phyloP scores from a whole-genome alignment of 2,329 filamentous ascomycete species.

The Pyrenochaeta sp. region DNA sequence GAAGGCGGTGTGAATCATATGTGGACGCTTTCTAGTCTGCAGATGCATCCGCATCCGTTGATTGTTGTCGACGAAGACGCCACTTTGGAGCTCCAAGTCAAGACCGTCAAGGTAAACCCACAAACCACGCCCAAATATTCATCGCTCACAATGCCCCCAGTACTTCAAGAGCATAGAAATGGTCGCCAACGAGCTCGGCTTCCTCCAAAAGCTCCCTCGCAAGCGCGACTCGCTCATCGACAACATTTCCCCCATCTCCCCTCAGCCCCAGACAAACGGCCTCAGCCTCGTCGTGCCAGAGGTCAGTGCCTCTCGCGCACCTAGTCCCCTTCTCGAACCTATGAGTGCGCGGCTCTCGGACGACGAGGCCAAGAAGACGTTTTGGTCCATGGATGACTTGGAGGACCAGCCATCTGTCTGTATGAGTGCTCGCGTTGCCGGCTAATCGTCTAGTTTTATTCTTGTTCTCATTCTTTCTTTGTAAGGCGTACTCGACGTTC shows the following conservation, averaged over 20 bases:
- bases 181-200: constrained; percentile 54
- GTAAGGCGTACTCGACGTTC: too few species aligned
- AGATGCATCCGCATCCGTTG: constrained; percentile 81
- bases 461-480: too few species aligned
- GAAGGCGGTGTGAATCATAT: constrained; percentile 87
- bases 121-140: not conserved
- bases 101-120: constrained; percentile 49
- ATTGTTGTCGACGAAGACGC: constrained; percentile 82
- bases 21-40: constrained; percentile 85
- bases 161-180: constrained; percentile 61
- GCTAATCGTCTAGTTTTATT: constrained; percentile 8
- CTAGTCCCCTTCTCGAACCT: constrained; percentile 42
- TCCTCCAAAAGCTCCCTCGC: constrained; percentile 52
- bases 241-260: constrained; percentile 27
- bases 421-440: constrained; percentile 42
- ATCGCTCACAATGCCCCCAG: constrained; percentile 26
- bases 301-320: constrained; percentile 38
- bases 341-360: constrained; percentile 44
- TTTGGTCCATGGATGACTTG: constrained; percentile 28
- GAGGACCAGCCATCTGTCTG: constrained; percentile 40
- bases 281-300: constrained; percentile 40
- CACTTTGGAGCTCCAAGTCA: constrained; percentile 57
- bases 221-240: constrained; percentile 47
- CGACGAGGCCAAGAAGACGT: constrained; percentile 25
- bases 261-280: constrained; percentile 26